These are phyloP conservation scores for Pichia insulana DNA, from an alignment of 805 yeast species.

Conservation along the genomic window DNA sequence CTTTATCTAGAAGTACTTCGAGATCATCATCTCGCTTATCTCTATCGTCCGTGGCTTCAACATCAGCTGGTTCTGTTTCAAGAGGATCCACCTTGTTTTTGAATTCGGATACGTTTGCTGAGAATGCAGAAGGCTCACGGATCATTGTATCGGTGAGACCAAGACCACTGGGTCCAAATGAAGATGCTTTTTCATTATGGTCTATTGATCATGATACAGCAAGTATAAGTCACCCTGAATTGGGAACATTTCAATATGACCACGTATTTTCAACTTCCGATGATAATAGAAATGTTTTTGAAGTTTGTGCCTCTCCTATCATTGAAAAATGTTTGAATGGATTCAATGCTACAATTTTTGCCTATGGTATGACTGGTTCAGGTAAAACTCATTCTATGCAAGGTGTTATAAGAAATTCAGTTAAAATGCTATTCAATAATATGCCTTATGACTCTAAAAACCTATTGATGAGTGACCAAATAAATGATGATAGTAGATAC, in stretches of 20 bases:
- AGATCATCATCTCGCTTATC: conserved; percentile 10
- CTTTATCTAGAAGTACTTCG: conserved; percentile 6
- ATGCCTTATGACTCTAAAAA: not conserved
- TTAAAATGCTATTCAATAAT: conserved; percentile 50
- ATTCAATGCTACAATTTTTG: conserved; percentile 81
- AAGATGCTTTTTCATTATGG: conserved; percentile 25
- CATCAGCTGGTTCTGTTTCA: conserved; percentile 4
- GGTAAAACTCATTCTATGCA: conserved; percentile 88
- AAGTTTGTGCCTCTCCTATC: conserved; percentile 42
- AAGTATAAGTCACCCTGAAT: conserved; percentile 40
- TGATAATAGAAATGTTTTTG: conserved; percentile 55
- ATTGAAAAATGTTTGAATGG: conserved; percentile 57
- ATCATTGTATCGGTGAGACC: conserved; percentile 75
- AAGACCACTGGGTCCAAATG: conserved; percentile 40
- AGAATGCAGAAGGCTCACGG: not conserved
- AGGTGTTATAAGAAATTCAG: conserved; percentile 67
- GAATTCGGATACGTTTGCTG: conserved; percentile 28
- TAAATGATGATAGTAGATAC: conserved; percentile 7
- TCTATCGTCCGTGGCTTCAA: conserved; percentile 5
- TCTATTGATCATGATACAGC: conserved; percentile 36
- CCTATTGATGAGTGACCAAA: conserved; percentile 1
- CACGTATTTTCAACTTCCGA: conserved; percentile 57
- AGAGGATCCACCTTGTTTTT: conserved; percentile 1
- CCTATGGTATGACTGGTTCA: conserved; percentile 92
- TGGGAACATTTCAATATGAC: conserved; percentile 68